A percentile compares a stretch with the other conserved stretches of the same genome.
These are phyloP conservation scores for Triticum aestivum DNA, from an alignment of 176 grass and related monocot genomes.

Conservation along the genomic window IWGSC_CS_RefSeq_v2.1 NC_057807.1:560531836-560532335, in stretches of 20 bases:
- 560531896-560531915: conserved; percentile 77
- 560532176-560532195: conserved; percentile 61
- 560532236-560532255: conserved; percentile 66
- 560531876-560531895: conserved; percentile 73
- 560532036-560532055: conserved; percentile 56
- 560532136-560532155: conserved; percentile 77
- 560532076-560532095: conserved; percentile 74
- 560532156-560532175: conserved; percentile 55
- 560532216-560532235: conserved; percentile 41
- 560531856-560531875: conserved; percentile 73
- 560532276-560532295: conserved; percentile 59
- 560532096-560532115: conserved; percentile 69
- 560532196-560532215: conserved; percentile 64
- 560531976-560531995: conserved; percentile 73
- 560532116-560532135: conserved; percentile 42
- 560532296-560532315: conserved; percentile 57
- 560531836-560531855: conserved; percentile 78
- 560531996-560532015: conserved; percentile 56
- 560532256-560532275: conserved; percentile 46
- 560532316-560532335: conserved; percentile 51
- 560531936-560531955: conserved; percentile 55
- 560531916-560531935: conserved; percentile 81
- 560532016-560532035: conserved; percentile 50
- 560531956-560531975: conserved; percentile 71
- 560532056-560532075: conserved; percentile 53